Evolutionary conservation across 371 early-diverging fungal species (phyloP), one percentile per base, ranked within the genome.

Genomic region (Apophysomyces variabilis): DNA sequence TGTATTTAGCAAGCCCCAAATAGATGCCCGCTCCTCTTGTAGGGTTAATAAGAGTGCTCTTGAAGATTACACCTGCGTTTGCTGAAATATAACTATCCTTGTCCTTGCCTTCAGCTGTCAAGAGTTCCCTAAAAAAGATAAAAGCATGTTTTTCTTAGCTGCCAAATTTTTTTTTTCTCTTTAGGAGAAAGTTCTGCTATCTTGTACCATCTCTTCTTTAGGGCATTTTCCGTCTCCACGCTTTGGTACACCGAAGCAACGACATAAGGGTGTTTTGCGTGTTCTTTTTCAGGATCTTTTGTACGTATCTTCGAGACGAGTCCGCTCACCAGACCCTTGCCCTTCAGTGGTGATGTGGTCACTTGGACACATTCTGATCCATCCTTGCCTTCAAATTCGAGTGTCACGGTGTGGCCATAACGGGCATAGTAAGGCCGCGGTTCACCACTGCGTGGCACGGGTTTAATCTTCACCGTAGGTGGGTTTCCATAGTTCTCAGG

Each of bases 1-100:
- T 26, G 21, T n/a, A 50, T 21, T 50, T n/a, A 21, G 54, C 54
- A 50, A 50, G 54, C 9, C 54, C 54, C 7, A 50, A 26, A 50
- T 50, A 50, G 54, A 50, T 50, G 4, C 21, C 54, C 54, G n/a
- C 54, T n/a, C 46, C 46, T n/a, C 21, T 21, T 21, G 5, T 50
- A 21, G 54, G 54, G 21, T n/a, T 18, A 4, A 50, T 50, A 21
- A 50, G 54, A 9, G 9, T 50, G 21, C 54, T 50, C 21, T 50
- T 50, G 18, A 50, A 50, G 16, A 26, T 21, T 5, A 50, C 54
- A 0, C 21, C 54, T n/a, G n/a, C 21, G 9, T 50, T 26, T 9
- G 54, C 21, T 7, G n/a, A 7, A 18, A 50, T 26, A 21, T 18
- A 50, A 26, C 21, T 26, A 9, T n/a, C 54, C 7, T 50, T 26